phyloP scores from a whole-genome alignment of 1,284 basidiomycete species.

The Malassezia equina region DNA sequence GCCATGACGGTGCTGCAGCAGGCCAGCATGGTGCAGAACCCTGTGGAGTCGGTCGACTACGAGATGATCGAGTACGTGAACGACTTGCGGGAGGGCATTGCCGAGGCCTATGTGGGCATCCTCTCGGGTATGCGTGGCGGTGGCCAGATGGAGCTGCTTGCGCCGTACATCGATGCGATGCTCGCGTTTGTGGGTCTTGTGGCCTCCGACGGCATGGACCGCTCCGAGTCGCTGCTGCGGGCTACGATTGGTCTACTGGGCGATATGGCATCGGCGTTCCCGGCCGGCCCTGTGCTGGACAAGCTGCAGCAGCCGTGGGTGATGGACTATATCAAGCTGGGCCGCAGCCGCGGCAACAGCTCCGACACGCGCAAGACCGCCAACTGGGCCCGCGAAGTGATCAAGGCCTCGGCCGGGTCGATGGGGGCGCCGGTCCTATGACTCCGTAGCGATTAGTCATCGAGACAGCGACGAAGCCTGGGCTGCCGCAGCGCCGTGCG shows the following conservation, averaged over 20 bases:
- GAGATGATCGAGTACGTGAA: conserved; percentile 87
- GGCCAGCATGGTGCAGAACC: conserved; percentile 58
- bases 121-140: conserved; percentile 79
- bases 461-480: background rate
- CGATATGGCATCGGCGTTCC: conserved; percentile 73
- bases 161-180: conserved; percentile 66
- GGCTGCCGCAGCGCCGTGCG: background rate
- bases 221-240: conserved; percentile 67
- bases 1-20: conserved; percentile 85
- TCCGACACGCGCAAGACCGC: conserved; percentile 53
- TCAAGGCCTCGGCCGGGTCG: conserved; percentile 29
- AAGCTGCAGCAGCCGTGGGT: conserved; percentile 73
- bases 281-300: conserved; percentile 54
- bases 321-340: conserved; percentile 60
- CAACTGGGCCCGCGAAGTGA: conserved; percentile 54
- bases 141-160: conserved; percentile 61
- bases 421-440: conserved; percentile 9
- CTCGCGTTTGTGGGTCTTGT: conserved; percentile 72
- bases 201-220: conserved; percentile 65
- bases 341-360: conserved; percentile 51
- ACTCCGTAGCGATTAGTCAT: background rate
- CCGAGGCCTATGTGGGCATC: conserved; percentile 93
- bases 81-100: conserved; percentile 80
- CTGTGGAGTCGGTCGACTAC: conserved; percentile 56
- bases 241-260: conserved; percentile 75